These are phyloP conservation scores for Hirschioporus abietinus DNA, from an alignment of 768 basidiomycete genomes.

Conservation along the genomic window DNA sequence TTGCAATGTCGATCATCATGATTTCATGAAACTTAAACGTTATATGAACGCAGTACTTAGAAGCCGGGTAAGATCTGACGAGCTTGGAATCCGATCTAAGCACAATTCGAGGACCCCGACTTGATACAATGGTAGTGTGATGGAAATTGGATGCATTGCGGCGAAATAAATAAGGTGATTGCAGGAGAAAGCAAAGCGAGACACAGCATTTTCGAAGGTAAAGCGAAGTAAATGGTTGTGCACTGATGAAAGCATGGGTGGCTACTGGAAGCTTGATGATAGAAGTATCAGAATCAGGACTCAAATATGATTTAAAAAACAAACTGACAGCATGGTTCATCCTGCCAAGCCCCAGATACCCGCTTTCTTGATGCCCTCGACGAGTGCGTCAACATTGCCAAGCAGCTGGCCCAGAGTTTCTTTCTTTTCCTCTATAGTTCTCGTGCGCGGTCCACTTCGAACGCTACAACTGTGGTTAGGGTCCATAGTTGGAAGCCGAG, in stretches of 20 bases:
- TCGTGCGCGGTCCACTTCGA: slow-evolving; percentile 18
- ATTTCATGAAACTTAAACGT: background rate
- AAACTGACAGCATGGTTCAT: background rate
- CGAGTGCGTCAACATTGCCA: slow-evolving; percentile 87
- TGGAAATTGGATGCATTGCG: background rate
- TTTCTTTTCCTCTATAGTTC: slow-evolving; percentile 80
- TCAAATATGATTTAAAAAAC: background rate
- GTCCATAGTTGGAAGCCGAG: background rate
- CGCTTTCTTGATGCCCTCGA: slow-evolving; percentile 80
- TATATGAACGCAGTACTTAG: background rate
- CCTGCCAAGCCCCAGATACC: slow-evolving; percentile 75
- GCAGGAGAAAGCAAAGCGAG: background rate
- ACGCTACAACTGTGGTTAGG: background rate
- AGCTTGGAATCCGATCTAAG: background rate
- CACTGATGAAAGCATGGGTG: background rate
- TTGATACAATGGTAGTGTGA: background rate
- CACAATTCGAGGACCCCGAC: background rate
- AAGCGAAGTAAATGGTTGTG: background rate
- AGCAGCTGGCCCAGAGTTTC: slow-evolving; percentile 74
- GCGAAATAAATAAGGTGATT: background rate
- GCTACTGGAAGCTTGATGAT: background rate
- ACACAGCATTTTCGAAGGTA: background rate
- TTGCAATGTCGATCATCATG: background rate
- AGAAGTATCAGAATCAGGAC: background rate
- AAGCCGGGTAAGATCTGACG: background rate